Percentiles rank a stretch among this genome's conserved stretches.
These are phyloP conservation scores for Fusarium udum DNA, from an alignment of 2,329 filamentous ascomycete genomes.

Conservation along the genomic window DNA sequence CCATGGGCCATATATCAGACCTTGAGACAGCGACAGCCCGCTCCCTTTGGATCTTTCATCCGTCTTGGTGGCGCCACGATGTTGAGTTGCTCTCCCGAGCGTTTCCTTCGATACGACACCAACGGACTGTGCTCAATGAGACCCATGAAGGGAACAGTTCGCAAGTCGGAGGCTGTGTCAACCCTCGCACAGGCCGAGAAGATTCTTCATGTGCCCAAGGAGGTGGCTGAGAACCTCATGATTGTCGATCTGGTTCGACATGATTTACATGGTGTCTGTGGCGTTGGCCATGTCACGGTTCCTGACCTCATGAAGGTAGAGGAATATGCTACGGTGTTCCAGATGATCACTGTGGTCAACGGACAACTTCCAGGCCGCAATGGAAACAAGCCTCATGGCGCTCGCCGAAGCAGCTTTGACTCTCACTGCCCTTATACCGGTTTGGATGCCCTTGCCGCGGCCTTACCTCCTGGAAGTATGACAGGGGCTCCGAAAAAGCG, in stretches of 20 bases:
- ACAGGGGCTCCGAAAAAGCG: slow-evolving; percentile 95
- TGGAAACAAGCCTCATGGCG: slow-evolving; percentile 17
- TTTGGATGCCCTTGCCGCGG: slow-evolving; percentile 78
- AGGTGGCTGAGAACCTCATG: slow-evolving; percentile 96
- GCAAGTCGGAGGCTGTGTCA: slow-evolving; percentile 71
- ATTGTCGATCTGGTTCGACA: slow-evolving; percentile 97
- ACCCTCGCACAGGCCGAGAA: slow-evolving; percentile 77
- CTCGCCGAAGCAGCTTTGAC: slow-evolving; percentile 8
- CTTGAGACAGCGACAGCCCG: slow-evolving; percentile 77
- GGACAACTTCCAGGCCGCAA: slow-evolving; percentile 62
- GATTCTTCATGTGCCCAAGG: slow-evolving; percentile 83
- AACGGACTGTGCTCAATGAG: slow-evolving; percentile 78
- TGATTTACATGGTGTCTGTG: slow-evolving; percentile 86
- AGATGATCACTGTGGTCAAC: slow-evolving; percentile 89
- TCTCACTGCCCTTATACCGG: slow-evolving; percentile 60
- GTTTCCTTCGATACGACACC: slow-evolving; percentile 73
- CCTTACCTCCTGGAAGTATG: slow-evolving; percentile 92
- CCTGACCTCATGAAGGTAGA: slow-evolving; percentile 85
- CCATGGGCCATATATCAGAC: slow-evolving; percentile 78
- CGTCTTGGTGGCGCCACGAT: slow-evolving; percentile 75
- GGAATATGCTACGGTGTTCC: slow-evolving; percentile 89
- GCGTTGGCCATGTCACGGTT: slow-evolving; percentile 76
- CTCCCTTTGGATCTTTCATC: slow-evolving; percentile 86
- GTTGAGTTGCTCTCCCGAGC: slow-evolving; percentile 86
- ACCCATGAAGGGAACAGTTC: slow-evolving; percentile 97